Percentiles rank a stretch among this genome's conserved stretches.
These are phyloP conservation scores for Botryotinia narcissicola DNA, from an alignment of 2,329 filamentous ascomycete genomes.

Conservation along the genomic window DNA sequence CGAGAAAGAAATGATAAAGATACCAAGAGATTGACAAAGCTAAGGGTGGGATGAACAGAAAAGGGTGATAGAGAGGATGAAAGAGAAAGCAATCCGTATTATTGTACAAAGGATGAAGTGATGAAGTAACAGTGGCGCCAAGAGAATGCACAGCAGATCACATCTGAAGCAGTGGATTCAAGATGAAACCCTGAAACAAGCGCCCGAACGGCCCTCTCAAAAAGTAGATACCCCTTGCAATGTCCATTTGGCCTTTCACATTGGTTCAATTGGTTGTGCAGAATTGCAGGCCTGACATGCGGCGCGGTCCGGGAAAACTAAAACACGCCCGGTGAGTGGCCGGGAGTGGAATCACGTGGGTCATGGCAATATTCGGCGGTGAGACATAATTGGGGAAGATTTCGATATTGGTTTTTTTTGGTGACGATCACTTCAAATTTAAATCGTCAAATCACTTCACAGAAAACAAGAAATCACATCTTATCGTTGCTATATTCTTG, in stretches of 20 bases:
- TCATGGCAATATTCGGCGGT: slow-evolving; percentile 3
- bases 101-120: slow-evolving; percentile 15
- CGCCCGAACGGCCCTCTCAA: slow-evolving; percentile 13
- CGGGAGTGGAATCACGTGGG: neutral
- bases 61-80: neutral
- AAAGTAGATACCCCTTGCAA: neutral
- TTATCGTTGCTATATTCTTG: neutral
- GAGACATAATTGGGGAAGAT: neutral
- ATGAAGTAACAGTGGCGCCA: slow-evolving; percentile 9
- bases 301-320: slow-evolving; percentile 2
- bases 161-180: slow-evolving; percentile 16
- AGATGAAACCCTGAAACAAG: slow-evolving; percentile 20
- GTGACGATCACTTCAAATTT: neutral
- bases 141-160: slow-evolving; percentile 19
- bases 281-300: neutral
- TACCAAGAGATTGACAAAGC: neutral
- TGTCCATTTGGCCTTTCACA: neutral
- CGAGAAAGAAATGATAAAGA: neutral
- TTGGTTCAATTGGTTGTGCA: slow-evolving; percentile 8
- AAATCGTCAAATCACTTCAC: slow-evolving; percentile 4
- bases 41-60: slow-evolving; percentile 6
- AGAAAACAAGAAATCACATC: neutral
- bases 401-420: slow-evolving; percentile 1
- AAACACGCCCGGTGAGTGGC: slow-evolving; percentile 13
- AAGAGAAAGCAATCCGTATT: slow-evolving; percentile 3